These are phyloP conservation scores for Rosellinia necatrix DNA, from an alignment of 2,329 filamentous ascomycete genomes.

Conservation along the genomic window DNA sequence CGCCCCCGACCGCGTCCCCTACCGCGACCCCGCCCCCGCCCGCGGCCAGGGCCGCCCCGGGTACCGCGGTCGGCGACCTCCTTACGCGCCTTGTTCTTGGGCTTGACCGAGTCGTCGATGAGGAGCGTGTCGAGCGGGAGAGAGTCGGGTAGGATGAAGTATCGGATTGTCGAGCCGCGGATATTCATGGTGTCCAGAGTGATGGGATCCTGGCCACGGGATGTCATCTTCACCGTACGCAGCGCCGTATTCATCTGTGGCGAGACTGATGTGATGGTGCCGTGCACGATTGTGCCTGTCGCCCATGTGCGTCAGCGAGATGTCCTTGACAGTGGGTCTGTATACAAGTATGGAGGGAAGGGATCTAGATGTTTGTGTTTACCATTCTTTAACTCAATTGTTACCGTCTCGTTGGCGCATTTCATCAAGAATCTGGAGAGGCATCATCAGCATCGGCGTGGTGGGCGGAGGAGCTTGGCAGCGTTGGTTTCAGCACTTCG, in stretches of 20 bases:
- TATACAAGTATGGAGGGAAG: not conserved
- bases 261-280: constrained; percentile 94
- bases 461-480: constrained; percentile 41
- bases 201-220: constrained; percentile 83
- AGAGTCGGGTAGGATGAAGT: constrained; percentile 94
- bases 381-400: constrained; percentile 98
- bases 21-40: constrained; percentile 57
- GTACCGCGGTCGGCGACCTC: constrained; percentile 69
- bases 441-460: constrained; percentile 40
- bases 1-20: constrained; percentile 53
- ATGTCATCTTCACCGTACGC: constrained; percentile 95
- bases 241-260: constrained; percentile 99
- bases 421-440: constrained; percentile 92
- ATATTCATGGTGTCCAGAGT: constrained; percentile 95
- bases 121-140: constrained; percentile 93
- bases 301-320: constrained; percentile 14
- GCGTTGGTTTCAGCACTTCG: constrained; percentile 50
- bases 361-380: constrained; percentile 35
- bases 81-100: constrained; percentile 99
- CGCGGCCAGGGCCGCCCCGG: constrained; percentile 56
- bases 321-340: not conserved
- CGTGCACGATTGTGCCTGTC: constrained; percentile 89
- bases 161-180: constrained; percentile 92
- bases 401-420: constrained; percentile 97
- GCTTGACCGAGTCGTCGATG: constrained; percentile 95